phyloP scores from a whole-genome alignment of 2,329 filamentous ascomycete species.

The Tolypocladium paradoxum region DNA sequence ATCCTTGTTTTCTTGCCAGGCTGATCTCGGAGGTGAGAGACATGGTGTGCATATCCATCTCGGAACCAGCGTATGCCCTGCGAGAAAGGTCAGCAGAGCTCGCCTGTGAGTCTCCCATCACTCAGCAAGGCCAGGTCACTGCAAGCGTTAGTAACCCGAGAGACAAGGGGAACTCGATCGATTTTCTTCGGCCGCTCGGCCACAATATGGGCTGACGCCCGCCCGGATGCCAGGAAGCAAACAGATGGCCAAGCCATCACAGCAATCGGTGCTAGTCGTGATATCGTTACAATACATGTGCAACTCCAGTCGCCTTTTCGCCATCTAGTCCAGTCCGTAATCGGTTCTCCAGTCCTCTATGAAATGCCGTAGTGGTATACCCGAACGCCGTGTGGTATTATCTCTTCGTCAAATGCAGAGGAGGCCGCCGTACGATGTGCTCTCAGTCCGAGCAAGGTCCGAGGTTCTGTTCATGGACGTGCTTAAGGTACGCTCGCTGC shows the following conservation, averaged over 20 bases:
- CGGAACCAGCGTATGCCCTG: background rate
- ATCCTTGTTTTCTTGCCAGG: background rate
- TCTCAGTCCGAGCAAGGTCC: slow-evolving; percentile 20
- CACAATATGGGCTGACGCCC: background rate
- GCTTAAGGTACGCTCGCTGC: slow-evolving; percentile 54
- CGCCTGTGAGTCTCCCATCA: background rate
- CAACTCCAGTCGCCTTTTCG: slow-evolving; percentile 1
- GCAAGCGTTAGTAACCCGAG: slow-evolving; percentile 15
- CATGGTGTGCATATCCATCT: background rate
- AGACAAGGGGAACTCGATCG: background rate
- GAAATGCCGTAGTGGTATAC: background rate
- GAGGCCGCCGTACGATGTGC: background rate
- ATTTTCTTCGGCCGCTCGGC: background rate
- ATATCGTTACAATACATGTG: slow-evolving; percentile 7
- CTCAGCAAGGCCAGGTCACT: slow-evolving; percentile 14
- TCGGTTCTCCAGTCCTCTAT: background rate
- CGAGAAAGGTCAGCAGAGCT: background rate
- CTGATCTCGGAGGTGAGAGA: background rate
- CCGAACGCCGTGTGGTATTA: slow-evolving; percentile 3
- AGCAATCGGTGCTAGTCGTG: slow-evolving; percentile 3
- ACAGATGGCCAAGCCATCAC: background rate
- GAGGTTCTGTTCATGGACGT: slow-evolving; percentile 34
- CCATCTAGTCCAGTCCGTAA: background rate
- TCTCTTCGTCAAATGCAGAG: background rate
- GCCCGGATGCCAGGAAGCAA: background rate